phyloP scores from a whole-genome alignment of 257 asterid genomes.

The Solanum ossicruentum region DNA sequence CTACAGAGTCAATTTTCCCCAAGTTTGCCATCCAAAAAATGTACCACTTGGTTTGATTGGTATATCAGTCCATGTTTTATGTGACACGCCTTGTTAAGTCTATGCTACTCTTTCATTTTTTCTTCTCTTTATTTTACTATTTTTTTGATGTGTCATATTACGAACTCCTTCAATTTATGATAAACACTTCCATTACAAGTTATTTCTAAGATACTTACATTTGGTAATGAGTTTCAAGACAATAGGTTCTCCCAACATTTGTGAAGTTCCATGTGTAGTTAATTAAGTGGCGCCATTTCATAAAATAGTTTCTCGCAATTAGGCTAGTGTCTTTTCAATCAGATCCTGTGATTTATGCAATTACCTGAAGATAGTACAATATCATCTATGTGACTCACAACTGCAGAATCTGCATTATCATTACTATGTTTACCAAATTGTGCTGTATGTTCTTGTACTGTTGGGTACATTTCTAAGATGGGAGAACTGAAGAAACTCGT shows the following conservation, averaged over 20 bases:
- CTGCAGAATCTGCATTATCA: neutral
- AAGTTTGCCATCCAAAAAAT: neutral
- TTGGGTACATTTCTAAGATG: neutral
- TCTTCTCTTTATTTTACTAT: neutral
- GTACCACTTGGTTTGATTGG: neutral
- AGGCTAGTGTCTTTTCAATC: neutral
- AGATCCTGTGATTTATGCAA: neutral
- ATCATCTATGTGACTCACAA: neutral
- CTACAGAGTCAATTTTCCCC: neutral
- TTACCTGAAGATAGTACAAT: neutral
- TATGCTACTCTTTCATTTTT: neutral
- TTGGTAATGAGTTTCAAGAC: neutral
- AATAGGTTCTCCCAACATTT: neutral
- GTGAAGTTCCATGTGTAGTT: neutral
- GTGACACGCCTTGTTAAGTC: neutral
- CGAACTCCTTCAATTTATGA: neutral
- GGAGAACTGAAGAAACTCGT: slow-evolving; percentile 18
- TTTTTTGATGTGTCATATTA: neutral
- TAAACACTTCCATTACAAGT: neutral
- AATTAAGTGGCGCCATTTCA: neutral
- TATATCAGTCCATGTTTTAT: neutral
- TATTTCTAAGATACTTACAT: neutral
- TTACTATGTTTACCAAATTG: neutral
- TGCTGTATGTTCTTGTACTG: neutral
- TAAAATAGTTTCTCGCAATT: neutral